Conservation (phyloP, 208 protist genomes). For the Vickermania spadyakhi region DNA sequence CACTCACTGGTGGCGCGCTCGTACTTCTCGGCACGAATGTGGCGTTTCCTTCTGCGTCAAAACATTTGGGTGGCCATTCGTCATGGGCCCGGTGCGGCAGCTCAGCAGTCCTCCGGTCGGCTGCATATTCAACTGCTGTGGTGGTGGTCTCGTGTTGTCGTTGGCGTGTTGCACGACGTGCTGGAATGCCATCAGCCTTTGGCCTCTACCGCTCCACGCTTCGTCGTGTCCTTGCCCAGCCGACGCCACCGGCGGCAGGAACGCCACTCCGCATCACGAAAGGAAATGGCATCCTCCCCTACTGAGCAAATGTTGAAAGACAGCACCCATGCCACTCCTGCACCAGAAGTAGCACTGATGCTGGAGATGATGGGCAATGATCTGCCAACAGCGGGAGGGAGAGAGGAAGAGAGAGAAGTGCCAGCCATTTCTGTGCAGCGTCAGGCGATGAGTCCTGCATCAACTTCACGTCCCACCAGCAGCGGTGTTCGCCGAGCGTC, state of each 20-base stretch:
- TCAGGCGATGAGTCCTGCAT: not conserved
- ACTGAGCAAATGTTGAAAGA: too few species aligned
- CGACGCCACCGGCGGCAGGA: not conserved
- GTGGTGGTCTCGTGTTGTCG: constrained; percentile 20
- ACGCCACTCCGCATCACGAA: not conserved
- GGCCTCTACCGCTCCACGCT: constrained; percentile 51
- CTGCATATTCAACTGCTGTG: not conserved
- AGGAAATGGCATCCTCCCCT: not conserved
- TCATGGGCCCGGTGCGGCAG: not conserved
- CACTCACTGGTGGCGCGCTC: constrained; percentile 7
- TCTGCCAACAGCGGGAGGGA: too few species aligned
- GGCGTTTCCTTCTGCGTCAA: constrained; percentile 39
- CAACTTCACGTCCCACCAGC: not conserved
- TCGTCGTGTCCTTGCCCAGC: constrained; percentile 54
- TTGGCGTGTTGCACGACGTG: constrained; percentile 55
- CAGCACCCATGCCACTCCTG: too few species aligned
- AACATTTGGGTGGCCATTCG: constrained; percentile 30
- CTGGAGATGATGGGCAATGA: not conserved
- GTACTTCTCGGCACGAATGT: constrained; percentile 55
- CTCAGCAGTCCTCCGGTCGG: not conserved
- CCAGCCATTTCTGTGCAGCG: not conserved
- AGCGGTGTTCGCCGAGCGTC: too few species aligned
- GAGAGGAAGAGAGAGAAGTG: too few species aligned
- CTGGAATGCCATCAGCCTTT: constrained; percentile 31
- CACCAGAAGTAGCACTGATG: too few species aligned